Evolutionary conservation across 2,329 filamentous ascomycete genomes (phyloP), one percentile per base, ranked within the genome.

Genomic region (Cercospora sojina): DNA sequence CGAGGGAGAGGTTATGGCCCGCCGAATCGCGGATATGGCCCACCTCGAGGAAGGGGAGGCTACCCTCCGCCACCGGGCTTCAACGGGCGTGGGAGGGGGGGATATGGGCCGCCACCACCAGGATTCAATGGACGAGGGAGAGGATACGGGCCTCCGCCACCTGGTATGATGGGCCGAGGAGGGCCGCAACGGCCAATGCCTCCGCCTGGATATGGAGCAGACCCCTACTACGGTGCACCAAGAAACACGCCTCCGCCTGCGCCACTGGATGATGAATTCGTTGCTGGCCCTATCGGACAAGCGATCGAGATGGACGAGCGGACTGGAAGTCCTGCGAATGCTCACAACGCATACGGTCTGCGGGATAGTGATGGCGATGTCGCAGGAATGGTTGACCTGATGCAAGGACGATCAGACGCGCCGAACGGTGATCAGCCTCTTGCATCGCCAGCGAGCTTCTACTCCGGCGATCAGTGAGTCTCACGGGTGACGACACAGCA

Each of bases 301-400:
- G 88, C 90, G 2, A 86, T 93, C 62, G 92, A 95, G 77, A 93
- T 96, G 91, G 90, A 93, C 76, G 88, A 89, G 35, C 82, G 84
- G n/a, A 82, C 83, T n/a, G 84, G 84, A 43, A 68, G 63, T 49
- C 60, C 67, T 43, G 56, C 68, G 10, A 35, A 20, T 13, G 51
- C 49, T 9, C 67, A 71, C 38, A 68, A 69, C 20, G 68, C 68
- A 55, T 83, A 80, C 59, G 81, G 80, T 5, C 65, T 83, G 29
- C 77, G 81, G 58, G 89, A 91, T 62, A 90, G 86, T 71, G 90
- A 93, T 74, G 84, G 84, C 1, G 90, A 92, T 76, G 88, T 92
- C 63, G 86, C 86, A 63, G 90, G 90, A 60, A 91, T 92, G 88
- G 84, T 92, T 35, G 87, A 86, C 31, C 79, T 92, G 64, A 90